phyloP scores from a whole-genome alignment of 2,329 filamentous ascomycete species.

The Trematosphaeria pertusa region DNA sequence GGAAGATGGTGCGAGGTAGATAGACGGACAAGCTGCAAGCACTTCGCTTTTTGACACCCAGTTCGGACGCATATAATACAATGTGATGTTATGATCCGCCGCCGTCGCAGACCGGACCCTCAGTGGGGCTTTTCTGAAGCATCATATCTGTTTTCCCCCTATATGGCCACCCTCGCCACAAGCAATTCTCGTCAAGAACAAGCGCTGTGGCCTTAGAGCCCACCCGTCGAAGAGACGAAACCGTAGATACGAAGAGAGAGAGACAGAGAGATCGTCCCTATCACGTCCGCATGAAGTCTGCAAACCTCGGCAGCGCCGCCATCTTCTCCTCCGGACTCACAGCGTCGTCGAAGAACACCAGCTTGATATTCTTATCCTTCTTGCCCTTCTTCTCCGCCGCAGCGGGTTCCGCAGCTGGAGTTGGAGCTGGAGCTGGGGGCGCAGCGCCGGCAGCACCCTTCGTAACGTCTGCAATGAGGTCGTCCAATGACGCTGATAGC shows the following conservation, averaged over 20 bases:
- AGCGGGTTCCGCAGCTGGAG: constrained; percentile 31
- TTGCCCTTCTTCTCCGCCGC: constrained; percentile 61
- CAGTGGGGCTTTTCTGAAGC: neutral
- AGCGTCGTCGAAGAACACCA: constrained; percentile 83
- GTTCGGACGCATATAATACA: neutral
- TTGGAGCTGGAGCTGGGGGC: no score
- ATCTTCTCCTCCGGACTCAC: constrained; percentile 89
- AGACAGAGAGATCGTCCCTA: no score
- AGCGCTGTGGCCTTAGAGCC: no score
- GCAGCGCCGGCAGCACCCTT: constrained; percentile 51
- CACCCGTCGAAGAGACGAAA: no score
- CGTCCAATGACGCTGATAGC: constrained; percentile 56
- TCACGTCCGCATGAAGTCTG: constrained; percentile 44
- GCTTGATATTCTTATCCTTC: constrained; percentile 66
- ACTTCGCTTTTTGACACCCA: neutral
- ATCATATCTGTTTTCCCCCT: no score
- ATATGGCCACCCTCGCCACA: no score
- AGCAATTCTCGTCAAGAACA: no score
- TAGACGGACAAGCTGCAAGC: no score
- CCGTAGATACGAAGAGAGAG: no score
- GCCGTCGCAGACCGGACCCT: neutral
- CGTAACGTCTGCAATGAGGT: constrained; percentile 58
- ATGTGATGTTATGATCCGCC: neutral
- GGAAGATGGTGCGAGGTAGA: no score
- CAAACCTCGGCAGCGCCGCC: constrained; percentile 78